Evolutionary conservation across 2,329 filamentous ascomycete genomes (phyloP), one percentile per base, ranked within the genome.

Genomic region (Fusarium verrucosum): DNA sequence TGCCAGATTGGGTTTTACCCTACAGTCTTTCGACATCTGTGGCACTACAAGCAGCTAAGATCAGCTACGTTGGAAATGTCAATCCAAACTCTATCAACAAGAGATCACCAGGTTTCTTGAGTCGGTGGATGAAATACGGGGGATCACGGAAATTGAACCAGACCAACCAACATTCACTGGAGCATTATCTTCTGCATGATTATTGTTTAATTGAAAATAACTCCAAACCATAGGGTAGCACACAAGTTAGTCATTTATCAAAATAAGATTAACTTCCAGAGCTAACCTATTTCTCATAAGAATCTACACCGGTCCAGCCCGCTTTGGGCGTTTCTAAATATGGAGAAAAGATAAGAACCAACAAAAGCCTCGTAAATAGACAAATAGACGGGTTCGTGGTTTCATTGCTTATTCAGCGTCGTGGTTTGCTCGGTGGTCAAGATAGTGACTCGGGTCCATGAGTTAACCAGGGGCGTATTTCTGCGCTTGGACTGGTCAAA

Each of bases 1-100:
- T 68, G 59, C 20, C 33, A 50, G 35, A 26, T 43, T 22, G 63
- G 60, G 1, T 65, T 50, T 16, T 51, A 55, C 32, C 63, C 63
- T 26, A 47, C 45, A 17, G 16, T 26, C 22, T 23, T 17, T 3
- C 46, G 54, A 9, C 64, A 52, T 49, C 5, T 64, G 55, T 36
- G 46, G 45, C 3, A 50, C 7, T 50, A 19, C 5, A 19, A 32
- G 2, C 9, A 19, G 20, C 19, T 32, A 19, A 26, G n/a, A 7
- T n/a, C 4, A 16, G 8, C 8, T 19, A 40, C 14, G 22, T 33
- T 47, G 13, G 7, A 10, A 19, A 19, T 10, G 3, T 10, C 4
- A 2, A 3, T 32, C 2, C 14, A n/a, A 33, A 32, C 16, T 33
- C 10, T 9, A 11, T 20, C 33, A 33, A 32, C 20, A 11, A 10